Evolutionary conservation across 139 green algal genomes (phyloP).

Genomic region (Coccomyxa sp.): DNA sequence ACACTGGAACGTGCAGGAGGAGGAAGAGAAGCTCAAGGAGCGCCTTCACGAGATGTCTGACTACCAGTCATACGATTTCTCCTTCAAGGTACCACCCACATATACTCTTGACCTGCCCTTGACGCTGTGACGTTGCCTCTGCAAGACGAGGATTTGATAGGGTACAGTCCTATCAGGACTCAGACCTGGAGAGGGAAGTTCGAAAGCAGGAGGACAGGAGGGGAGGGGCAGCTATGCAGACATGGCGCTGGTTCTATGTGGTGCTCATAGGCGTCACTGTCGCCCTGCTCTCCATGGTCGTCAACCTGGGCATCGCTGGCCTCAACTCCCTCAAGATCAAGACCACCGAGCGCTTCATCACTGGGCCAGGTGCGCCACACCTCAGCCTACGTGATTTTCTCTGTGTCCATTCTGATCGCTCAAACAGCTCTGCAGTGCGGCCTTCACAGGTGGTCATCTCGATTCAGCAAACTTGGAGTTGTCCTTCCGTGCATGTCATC

Average conservation of each 20-base stretch:
- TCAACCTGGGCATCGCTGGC: neutral
- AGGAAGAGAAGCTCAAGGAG: neutral
- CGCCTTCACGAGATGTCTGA: neutral
- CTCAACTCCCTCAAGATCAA: neutral
- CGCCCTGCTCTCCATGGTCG: neutral
- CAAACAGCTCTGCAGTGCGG: too few relatives aligned
- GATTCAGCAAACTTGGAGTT: too few relatives aligned
- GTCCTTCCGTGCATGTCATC: too few relatives aligned
- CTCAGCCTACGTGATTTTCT: neutral
- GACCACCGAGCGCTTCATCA: neutral
- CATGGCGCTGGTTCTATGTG: neutral
- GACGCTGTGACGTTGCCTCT: too few relatives aligned
- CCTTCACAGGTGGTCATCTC: too few relatives aligned
- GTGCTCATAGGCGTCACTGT: neutral
- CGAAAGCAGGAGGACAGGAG: neutral
- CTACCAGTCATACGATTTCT: neutral
- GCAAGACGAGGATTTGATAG: too few relatives aligned
- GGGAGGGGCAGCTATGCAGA: neutral
- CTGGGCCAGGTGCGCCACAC: neutral
- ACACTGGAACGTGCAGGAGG: neutral
- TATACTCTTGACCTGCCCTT: too few relatives aligned
- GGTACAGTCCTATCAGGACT: neutral
- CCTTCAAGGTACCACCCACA: conserved; percentile 1
- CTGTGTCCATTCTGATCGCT: too few relatives aligned
- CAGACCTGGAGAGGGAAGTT: neutral